These are phyloP conservation scores for Rhynchosporium secalis DNA, from an alignment of 2,329 filamentous ascomycete genomes.

Conservation along the genomic window DNA sequence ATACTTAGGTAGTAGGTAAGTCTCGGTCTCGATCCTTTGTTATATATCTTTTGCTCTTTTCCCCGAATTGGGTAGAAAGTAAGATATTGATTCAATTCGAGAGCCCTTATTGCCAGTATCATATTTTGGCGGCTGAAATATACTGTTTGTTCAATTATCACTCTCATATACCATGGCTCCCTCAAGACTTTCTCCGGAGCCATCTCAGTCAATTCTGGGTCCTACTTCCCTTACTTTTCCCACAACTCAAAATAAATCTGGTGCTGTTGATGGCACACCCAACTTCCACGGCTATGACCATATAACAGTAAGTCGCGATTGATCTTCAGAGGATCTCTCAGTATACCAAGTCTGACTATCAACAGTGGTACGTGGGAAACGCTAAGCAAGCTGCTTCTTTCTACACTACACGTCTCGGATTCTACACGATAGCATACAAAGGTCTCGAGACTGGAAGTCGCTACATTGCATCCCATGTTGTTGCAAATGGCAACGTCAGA, in stretches of 20 bases:
- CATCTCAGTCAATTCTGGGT: constrained; percentile 23
- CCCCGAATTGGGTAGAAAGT: neutral
- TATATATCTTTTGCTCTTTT: neutral
- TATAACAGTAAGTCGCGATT: constrained; percentile 53
- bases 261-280: constrained; percentile 51
- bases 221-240: constrained; percentile 40
- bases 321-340: neutral
- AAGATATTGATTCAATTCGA: constrained; percentile 9
- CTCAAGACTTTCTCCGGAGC: constrained; percentile 27
- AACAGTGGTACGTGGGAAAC: constrained; percentile 86
- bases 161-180: constrained; percentile 32
- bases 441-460: constrained; percentile 87
- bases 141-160: constrained; percentile 6
- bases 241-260: constrained; percentile 51
- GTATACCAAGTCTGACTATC: constrained; percentile 8
- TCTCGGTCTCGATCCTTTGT: constrained; percentile 5
- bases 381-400: constrained; percentile 92
- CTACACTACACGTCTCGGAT: constrained; percentile 86
- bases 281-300: constrained; percentile 87
- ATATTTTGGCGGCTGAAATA: neutral
- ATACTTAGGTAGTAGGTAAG: constrained; percentile 2
- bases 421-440: constrained; percentile 77
- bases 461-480: constrained; percentile 79
- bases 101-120: neutral
- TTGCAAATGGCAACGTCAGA: constrained; percentile 72